These are phyloP conservation scores for Pestalotiopsis fici DNA, from an alignment of 2,329 filamentous ascomycete genomes.

Conservation along the genomic window DNA sequence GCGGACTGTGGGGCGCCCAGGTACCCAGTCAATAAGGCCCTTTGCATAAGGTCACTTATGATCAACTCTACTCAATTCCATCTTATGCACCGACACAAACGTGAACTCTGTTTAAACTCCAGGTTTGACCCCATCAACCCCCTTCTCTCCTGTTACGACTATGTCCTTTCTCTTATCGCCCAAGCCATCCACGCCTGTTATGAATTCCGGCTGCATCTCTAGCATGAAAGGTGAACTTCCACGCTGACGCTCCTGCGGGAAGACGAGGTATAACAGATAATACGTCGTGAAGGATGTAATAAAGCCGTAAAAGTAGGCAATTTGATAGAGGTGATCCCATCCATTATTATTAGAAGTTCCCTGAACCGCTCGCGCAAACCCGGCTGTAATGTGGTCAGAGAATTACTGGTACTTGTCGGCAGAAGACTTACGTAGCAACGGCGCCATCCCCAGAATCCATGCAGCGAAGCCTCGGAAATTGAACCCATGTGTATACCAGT, in stretches of 20 bases:
- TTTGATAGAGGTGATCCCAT: slow-evolving; percentile 31
- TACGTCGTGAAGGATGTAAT: slow-evolving; percentile 22
- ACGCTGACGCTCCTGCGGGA: slow-evolving; percentile 24
- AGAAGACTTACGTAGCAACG: slow-evolving; percentile 26
- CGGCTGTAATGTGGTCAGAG: slow-evolving; percentile 16
- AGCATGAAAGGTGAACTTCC: slow-evolving; percentile 26
- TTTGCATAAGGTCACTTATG: too few species aligned
- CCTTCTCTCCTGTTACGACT: background rate
- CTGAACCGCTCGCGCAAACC: slow-evolving; percentile 24
- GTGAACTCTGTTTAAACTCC: background rate
- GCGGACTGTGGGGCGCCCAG: too few species aligned
- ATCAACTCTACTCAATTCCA: too few species aligned
- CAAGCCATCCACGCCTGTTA: background rate
- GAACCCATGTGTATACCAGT: slow-evolving; percentile 43
- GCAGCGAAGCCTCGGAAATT: slow-evolving; percentile 44
- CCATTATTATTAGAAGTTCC: slow-evolving; percentile 17
- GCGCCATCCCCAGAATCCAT: slow-evolving; percentile 38
- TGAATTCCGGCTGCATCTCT: slow-evolving; percentile 20
- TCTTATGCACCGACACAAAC: background rate
- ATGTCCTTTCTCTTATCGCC: background rate
- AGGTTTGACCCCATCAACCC: background rate
- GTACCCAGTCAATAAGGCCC: too few species aligned
- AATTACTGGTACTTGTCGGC: too few species aligned
- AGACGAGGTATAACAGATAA: slow-evolving; percentile 18
- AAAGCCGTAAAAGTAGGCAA: slow-evolving; percentile 31